phyloP scores from a whole-genome alignment of 2,329 filamentous ascomycete species.

The Pestalotiopsis sp. region DNA sequence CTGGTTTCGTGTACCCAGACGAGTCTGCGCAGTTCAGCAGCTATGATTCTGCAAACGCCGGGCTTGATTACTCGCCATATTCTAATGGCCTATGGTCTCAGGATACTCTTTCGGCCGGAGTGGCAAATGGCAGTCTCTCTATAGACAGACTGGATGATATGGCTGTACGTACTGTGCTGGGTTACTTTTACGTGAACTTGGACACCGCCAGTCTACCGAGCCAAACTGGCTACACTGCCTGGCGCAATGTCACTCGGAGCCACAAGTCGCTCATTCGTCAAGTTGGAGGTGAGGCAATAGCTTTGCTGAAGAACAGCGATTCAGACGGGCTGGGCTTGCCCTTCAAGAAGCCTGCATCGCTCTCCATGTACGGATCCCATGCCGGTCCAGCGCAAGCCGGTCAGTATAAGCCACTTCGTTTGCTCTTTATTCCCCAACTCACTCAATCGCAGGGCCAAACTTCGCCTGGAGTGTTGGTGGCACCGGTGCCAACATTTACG shows the following conservation, averaged over 20 bases:
- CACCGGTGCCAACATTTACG: conserved; percentile 9
- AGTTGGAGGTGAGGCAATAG: conserved; percentile 49
- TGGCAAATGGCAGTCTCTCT: conserved; percentile 18
- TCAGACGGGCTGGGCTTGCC: conserved; percentile 53
- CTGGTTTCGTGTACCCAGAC: conserved; percentile 3
- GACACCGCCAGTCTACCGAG: conserved; percentile 14
- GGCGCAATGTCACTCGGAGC: conserved; percentile 17
- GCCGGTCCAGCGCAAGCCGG: conserved; percentile 63
- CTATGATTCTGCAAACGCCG: conserved; percentile 2
- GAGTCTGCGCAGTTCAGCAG: background rate
- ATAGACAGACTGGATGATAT: conserved; percentile 20
- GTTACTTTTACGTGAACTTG: conserved; percentile 17
- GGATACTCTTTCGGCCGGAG: conserved; percentile 5
- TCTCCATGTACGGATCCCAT: conserved; percentile 56
- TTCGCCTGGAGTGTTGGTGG: conserved; percentile 12
- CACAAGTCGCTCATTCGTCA: conserved; percentile 17
- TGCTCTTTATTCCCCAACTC: background rate
- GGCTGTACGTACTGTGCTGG: conserved; percentile 17
- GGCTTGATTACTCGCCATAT: background rate
- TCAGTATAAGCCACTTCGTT: background rate
- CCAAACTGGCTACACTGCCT: background rate
- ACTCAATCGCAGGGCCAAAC: conserved; percentile 34
- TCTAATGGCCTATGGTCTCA: conserved; percentile 5
- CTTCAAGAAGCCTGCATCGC: conserved; percentile 42
- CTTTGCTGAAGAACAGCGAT: conserved; percentile 63